Evolutionary conservation across 768 basidiomycete species (phyloP).

Genomic region (Xerocomus potaroensis): DNA sequence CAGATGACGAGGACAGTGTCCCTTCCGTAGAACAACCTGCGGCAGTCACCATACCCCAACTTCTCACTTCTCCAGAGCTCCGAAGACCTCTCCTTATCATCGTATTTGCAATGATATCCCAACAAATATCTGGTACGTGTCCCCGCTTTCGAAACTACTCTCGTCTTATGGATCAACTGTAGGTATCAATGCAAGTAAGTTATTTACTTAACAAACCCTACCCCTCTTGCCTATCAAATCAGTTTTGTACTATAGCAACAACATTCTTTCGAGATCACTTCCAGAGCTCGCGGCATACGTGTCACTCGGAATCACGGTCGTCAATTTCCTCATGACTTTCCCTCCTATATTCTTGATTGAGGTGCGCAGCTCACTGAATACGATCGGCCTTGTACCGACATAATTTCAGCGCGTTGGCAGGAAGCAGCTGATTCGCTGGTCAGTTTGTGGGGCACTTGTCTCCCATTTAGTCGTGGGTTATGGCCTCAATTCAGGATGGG

Average conservation of each 20-base stretch:
- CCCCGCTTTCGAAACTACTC: not conserved
- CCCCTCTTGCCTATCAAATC: slow-evolving; percentile 4
- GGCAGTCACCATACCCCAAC: slow-evolving; percentile 48
- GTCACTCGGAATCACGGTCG: slow-evolving; percentile 77
- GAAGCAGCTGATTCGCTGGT: slow-evolving; percentile 61
- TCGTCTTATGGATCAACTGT: slow-evolving; percentile 6
- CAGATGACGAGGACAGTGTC: slow-evolving; percentile 12
- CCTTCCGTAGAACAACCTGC: slow-evolving; percentile 22
- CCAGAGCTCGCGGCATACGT: slow-evolving; percentile 78
- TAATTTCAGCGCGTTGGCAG: slow-evolving; percentile 63
- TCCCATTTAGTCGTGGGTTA: slow-evolving; percentile 67
- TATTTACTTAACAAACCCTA: not conserved
- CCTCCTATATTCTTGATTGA: slow-evolving; percentile 86
- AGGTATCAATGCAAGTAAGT: slow-evolving; percentile 74
- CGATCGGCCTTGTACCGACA: slow-evolving; percentile 1
- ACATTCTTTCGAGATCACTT: slow-evolving; percentile 76
- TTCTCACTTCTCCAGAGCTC: slow-evolving; percentile 50
- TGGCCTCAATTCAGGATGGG: slow-evolving; percentile 59
- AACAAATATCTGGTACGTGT: slow-evolving; percentile 68
- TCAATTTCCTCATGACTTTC: slow-evolving; percentile 74
- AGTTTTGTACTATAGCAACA: slow-evolving; percentile 91
- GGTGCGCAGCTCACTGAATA: slow-evolving; percentile 35
- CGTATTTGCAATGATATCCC: slow-evolving; percentile 67
- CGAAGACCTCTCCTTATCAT: slow-evolving; percentile 62
- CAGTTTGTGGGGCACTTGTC: slow-evolving; percentile 58